A percentile compares a stretch with the other conserved stretches of the same genome.
phyloP scores from a whole-genome alignment of 2,329 filamentous ascomycete genomes.

The Monosporascus ibericus region DNA sequence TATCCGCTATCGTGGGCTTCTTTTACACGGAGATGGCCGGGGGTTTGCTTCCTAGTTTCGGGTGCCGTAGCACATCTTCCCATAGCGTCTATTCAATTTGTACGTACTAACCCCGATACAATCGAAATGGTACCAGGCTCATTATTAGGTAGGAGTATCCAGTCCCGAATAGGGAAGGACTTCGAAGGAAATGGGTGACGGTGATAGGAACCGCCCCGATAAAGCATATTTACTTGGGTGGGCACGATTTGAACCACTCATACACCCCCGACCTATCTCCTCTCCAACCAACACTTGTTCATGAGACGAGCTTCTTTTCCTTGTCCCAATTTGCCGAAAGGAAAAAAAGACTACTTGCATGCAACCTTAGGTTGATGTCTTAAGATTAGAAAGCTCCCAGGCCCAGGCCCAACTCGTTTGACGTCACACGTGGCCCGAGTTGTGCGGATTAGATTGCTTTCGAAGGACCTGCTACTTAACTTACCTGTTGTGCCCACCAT shows the following conservation, averaged over 20 bases:
- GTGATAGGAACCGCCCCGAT: too few species aligned
- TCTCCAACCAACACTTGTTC: neutral
- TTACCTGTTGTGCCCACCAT: neutral
- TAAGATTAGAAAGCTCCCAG: neutral
- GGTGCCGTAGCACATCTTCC: too few species aligned
- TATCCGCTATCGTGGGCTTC: neutral
- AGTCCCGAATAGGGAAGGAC: too few species aligned
- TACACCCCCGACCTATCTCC: neutral
- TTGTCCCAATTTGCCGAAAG: neutral
- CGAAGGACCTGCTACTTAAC: neutral
- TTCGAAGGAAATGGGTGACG: too few species aligned
- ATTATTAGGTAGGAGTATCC: too few species aligned
- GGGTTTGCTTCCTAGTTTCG: too few species aligned
- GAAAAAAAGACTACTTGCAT: neutral
- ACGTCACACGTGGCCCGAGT: neutral
- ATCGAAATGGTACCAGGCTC: too few species aligned
- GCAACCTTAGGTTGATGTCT: neutral
- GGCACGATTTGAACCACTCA: neutral
- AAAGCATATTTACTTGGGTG: too few species aligned
- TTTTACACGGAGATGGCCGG: neutral
- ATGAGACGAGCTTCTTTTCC: neutral
- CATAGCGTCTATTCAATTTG: too few species aligned
- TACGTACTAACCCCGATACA: too few species aligned
- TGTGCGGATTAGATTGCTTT: neutral
- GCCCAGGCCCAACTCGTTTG: neutral